Base-by-base conservation (phyloP, 345 rosid genomes). In the Gossypium thurberi region DNA sequence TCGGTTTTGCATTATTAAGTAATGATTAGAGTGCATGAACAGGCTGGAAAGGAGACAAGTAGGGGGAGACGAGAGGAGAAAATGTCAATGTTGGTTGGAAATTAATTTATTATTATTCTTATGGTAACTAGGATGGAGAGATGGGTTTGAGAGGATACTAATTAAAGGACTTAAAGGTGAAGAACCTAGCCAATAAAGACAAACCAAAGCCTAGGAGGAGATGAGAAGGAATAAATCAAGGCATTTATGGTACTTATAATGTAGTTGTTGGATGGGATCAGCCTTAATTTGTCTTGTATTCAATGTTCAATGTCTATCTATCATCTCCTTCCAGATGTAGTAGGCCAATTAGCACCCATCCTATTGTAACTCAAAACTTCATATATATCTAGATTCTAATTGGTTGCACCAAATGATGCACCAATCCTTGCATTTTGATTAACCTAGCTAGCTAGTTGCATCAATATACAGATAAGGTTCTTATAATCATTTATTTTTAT, bases 181-280 rank as follows among this genome's bases (percentile, higher is more conserved):
- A 80, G 79, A 62, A 78, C 82, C 75, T 78, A 8, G 82, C 80
- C 76, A 83, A 83, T 75, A 77, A 55, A 78, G 85, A 84, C 85
- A 78, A 76, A 81, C 8, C 8, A 15, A 55, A 70, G 18, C 57
- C 69, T 46, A 10, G 10, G 40, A 33, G 44, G 40, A 28, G 6
- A 47, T 40, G 26, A 53, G 75, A 67, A 50, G 67, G 56, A 81
- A 84, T 80, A 76, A 69, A 79, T 69, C 23, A 61, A 3, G 78
- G 42, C 78, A 2, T 44, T 8, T 51, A 70, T 70, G 66, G 68
- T 74, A 83, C 73, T 69, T 77, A 73, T 77, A 74, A 77, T 57
- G 77, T 75, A 33, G 73, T 51, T 44, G 48, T 44, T 44, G 80
- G 6, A 33, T 73, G 18, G 74, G 77, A 50, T 50, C 71, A 71